A percentile compares a stretch with the other conserved stretches of the same genome.
These are phyloP conservation scores for Fomes fomentarius DNA, from an alignment of 1,284 basidiomycete species.

Conservation along the genomic window DNA sequence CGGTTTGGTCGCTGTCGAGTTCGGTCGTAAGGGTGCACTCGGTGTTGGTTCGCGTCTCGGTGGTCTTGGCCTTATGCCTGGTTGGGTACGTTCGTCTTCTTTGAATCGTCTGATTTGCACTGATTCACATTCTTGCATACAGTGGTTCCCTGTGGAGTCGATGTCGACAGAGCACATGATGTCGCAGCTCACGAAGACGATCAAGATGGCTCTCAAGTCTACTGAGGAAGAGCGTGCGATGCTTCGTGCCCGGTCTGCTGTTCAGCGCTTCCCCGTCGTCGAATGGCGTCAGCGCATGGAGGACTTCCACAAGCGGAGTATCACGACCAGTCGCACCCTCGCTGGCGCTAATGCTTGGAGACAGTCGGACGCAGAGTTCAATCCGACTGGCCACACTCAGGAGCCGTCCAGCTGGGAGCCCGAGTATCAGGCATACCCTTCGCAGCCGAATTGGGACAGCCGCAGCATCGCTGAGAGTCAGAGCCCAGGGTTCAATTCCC, in stretches of 20 bases:
- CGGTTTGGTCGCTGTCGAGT: conserved; percentile 93
- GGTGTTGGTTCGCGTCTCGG: conserved; percentile 92
- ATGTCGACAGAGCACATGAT: conserved; percentile 90
- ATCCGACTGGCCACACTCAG: conserved; percentile 42
- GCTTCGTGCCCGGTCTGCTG: conserved; percentile 87
- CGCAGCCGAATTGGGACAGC: conserved; percentile 59
- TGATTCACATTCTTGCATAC: conserved; percentile 2
- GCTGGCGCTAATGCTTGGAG: conserved; percentile 81
- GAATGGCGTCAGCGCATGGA: conserved; percentile 95
- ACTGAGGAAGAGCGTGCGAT: conserved; percentile 89
- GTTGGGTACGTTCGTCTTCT: conserved; percentile 64
- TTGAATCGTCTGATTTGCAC: too few relatives aligned
- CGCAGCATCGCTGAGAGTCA: conserved; percentile 42
- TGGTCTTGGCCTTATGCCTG: conserved; percentile 94
- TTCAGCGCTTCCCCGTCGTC: conserved; percentile 94
- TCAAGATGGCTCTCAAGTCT: conserved; percentile 91
- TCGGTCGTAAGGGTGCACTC: conserved; percentile 92
- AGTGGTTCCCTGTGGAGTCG: conserved; percentile 97
- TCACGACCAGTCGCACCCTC: conserved; percentile 66
- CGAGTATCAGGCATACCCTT: conserved; percentile 49
- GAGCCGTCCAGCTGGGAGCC: conserved; percentile 63
- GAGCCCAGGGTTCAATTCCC: conserved; percentile 35
- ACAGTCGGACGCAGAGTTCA: conserved; percentile 62
- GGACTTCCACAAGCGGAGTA: conserved; percentile 89
- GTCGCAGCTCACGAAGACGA: conserved; percentile 92